Evolutionary conservation across 352 stramenopile species (phyloP).

Genomic region (Phytophthora citricola): DNA sequence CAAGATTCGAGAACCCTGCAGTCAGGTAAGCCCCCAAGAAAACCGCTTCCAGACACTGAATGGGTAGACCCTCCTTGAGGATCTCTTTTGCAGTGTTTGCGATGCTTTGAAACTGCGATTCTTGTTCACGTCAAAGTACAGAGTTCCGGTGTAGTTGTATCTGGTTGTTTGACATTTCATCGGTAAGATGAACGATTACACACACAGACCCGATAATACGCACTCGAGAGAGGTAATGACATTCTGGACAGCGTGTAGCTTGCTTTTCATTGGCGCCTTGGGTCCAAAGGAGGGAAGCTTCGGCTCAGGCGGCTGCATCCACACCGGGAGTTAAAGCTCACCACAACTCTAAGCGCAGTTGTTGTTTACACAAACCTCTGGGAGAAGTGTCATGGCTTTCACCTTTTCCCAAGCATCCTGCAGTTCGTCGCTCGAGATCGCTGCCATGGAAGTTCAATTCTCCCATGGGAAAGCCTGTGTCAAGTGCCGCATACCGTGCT

Average conservation of each 20-base stretch:
- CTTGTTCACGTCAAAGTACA: slow-evolving; percentile 90
- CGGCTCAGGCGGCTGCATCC: slow-evolving; percentile 53
- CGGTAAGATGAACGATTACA: slow-evolving; percentile 1
- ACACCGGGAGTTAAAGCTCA: neutral
- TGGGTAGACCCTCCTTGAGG: slow-evolving; percentile 80
- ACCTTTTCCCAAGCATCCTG: slow-evolving; percentile 76
- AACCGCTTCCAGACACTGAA: slow-evolving; percentile 90
- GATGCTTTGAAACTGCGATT: slow-evolving; percentile 91
- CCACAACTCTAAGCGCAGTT: neutral
- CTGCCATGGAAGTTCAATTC: slow-evolving; percentile 46
- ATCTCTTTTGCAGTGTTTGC: slow-evolving; percentile 89
- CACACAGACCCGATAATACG: slow-evolving; percentile 1
- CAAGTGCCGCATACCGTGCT: neutral
- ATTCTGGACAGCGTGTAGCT: slow-evolving; percentile 63
- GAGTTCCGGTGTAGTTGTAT: slow-evolving; percentile 89
- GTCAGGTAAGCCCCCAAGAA: slow-evolving; percentile 88
- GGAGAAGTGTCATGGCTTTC: slow-evolving; percentile 57
- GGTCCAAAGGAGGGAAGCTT: slow-evolving; percentile 65
- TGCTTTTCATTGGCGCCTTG: slow-evolving; percentile 69
- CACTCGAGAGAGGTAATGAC: slow-evolving; percentile 79
- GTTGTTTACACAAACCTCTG: slow-evolving; percentile 45
- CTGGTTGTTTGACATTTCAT: slow-evolving; percentile 21
- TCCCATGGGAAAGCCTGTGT: neutral
- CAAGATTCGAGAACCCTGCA: slow-evolving; percentile 63
- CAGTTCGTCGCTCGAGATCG: slow-evolving; percentile 68